Conservation (phyloP, 345 rosid species). For the Syzygium oleosum region DNA sequence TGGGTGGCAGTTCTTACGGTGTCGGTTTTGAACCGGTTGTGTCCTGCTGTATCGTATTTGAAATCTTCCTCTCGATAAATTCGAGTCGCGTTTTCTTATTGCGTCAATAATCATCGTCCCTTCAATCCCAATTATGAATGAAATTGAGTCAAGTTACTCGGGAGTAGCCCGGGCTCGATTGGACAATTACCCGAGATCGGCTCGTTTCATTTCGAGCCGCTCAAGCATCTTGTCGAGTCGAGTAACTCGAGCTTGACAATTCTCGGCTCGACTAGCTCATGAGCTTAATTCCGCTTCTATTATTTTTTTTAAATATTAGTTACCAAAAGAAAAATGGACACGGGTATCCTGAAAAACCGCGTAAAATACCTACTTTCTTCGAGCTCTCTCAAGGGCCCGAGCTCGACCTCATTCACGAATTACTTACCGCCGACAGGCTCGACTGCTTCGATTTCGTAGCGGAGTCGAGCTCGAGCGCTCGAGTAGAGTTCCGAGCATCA, state of each 20-base stretch:
- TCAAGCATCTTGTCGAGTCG: fast-evolving
- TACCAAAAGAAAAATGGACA: neutral
- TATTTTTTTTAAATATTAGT: neutral
- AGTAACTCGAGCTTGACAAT: neutral
- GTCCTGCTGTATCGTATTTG: fast-evolving
- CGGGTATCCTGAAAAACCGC: fast-evolving
- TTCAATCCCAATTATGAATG: fast-evolving
- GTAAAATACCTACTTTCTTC: neutral
- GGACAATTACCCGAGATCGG: fast-evolving
- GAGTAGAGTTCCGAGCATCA: too few relatives aligned
- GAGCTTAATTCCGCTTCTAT: fast-evolving
- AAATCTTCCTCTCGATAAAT: neutral
- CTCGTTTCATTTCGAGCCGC: neutral
- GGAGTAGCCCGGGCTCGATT: neutral
- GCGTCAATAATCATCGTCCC: neutral
- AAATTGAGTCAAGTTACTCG: fast-evolving
- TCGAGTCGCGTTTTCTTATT: neutral
- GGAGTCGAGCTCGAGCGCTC: neutral
- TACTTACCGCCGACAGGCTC: neutral
- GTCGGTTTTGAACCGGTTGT: fast-evolving
- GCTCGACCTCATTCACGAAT: neutral
- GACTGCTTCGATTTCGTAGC: neutral
- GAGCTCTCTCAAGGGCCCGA: neutral
- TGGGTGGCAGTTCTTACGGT: fast-evolving
- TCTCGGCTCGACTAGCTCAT: fast-evolving